Base-by-base conservation (phyloP, 805 yeast species). In the Ogataea paraovalis region DNA sequence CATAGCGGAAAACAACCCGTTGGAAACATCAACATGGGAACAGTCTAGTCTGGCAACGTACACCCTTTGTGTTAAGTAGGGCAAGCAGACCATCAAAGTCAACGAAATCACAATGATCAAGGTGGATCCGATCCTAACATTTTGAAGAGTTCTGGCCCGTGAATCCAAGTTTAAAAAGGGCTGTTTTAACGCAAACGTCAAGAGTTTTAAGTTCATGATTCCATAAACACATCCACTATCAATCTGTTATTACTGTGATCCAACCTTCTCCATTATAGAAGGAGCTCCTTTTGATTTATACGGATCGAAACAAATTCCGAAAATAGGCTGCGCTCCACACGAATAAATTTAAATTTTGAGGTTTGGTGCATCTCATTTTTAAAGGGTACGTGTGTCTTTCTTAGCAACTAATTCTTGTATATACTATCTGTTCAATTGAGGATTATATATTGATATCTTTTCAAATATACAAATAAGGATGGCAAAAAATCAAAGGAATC, bases 21-120 rank as follows among this genome's bases (percentile, higher is more conserved):
- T 55, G 1, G 82, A 73, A 18, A 82, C 76, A 49, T 78, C 80
- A 6, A 73, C 61, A 53, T 76, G 82, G 3, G 76, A 70, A 48
- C 81, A 78, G 54, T 75, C 73, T 34, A 82, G 64, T 36, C 71
- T 56, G 6, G 70, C 66, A 9, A 73, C 57, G 23, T 52, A 53
- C 3, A 46, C 47, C 1, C 27, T 13, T 10, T 28, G 27, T 1
- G 37, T 30, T 30, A 41, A 38, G 43, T 27, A 46, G 4, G 59
- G 60, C 4, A 52, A 28, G 2, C 43, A 41, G 3, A 51, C 36
- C 27, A 57, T 22, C 7, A 51, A 33, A 2, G 43, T 20, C 1
- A 51, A 9, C 12, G 44, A 44, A 18, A 58, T 4, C 9, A 59
- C 7, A 1, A 34, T 32, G 6, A 47, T 12, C 14, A 54, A 27